Base-by-base conservation (phyloP, 106 monocot species). In the Hemerocallis citrina region DNA sequence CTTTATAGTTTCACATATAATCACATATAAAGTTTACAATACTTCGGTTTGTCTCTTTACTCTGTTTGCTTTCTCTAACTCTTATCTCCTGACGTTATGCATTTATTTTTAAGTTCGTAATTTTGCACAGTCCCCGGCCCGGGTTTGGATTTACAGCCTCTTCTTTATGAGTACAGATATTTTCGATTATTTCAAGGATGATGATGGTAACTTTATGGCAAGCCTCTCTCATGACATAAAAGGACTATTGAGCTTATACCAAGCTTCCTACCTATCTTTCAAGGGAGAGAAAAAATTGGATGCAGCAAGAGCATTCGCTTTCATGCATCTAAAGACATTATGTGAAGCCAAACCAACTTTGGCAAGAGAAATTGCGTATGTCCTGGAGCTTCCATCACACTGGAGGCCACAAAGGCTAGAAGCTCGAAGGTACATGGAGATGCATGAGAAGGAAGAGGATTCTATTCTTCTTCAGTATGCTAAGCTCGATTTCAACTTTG, bases 401-500 rank as follows among this genome's bases (percentile, higher is more conserved):
- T 79, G 72, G 75, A 77, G 70, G 58, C 36, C 69, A 30, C 38
- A 24, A 36, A 77, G 82, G 61, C 29, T 62, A 14, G 55, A 79
- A 17, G 55, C 72, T 0, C 35, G 72, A 41, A 61, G 75, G 60
- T 76, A 40, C 43, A 84, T 79, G 8, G 75, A 79, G 6, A 22
- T 28, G 2, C 76, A 66, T 37, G 58, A 49, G 28, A 71, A 21
- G 19, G 19, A 63, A 33, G 30, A 41, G 1, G n/a, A 68, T 7
- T 42, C 72, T 3, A 13, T 11, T 0, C 32, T 84, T 11, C 75
- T 84, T 23, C 48, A 67, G 40, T 57, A 79, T 6, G 72, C 79
- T 14, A 79, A 72, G 73, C 61, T 84, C 6, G 73, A 84, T 51
- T 84, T 79, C 69, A 78, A 84, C 45, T 38, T 77, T 19, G 49